Evolutionary conservation across 495 filamentous ascomycete species (phyloP).

Genomic region (Viridothelium virens): DNA sequence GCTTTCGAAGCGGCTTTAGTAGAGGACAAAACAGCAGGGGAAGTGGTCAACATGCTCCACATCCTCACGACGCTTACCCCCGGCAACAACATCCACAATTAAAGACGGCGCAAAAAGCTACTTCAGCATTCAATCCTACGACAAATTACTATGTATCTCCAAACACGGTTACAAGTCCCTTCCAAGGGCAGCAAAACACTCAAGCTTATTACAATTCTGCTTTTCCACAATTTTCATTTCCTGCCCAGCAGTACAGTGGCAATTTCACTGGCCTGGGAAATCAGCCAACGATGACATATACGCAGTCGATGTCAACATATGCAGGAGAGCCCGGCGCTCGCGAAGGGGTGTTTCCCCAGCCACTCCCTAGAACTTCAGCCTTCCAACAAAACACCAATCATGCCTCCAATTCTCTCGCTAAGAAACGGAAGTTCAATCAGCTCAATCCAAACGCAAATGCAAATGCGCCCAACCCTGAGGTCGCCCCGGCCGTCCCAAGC

Average conservation of each 20-base stretch:
- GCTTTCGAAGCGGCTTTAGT: neutral
- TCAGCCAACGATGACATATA: neutral
- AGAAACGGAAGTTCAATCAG: slow-evolving; percentile 21
- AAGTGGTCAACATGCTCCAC: neutral
- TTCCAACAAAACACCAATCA: neutral
- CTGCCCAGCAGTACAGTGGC: neutral
- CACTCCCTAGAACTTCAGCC: neutral
- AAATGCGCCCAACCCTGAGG: slow-evolving; percentile 11
- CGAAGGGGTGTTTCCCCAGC: neutral
- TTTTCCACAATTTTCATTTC: neutral
- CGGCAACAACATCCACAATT: neutral
- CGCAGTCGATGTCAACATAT: neutral
- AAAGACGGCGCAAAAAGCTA: neutral
- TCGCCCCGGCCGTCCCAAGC: slow-evolving; percentile 51
- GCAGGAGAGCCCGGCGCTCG: neutral
- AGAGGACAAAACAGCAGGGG: neutral
- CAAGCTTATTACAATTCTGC: neutral
- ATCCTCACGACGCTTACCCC: neutral
- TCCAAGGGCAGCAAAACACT: neutral
- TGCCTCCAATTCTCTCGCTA: neutral
- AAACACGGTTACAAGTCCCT: neutral
- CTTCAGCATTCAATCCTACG: neutral
- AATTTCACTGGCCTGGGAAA: neutral
- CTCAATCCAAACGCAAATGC: neutral
- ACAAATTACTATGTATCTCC: neutral